Base-by-base conservation (phyloP, 306 rosid species). In the Ziziphus jujuba region DNA sequence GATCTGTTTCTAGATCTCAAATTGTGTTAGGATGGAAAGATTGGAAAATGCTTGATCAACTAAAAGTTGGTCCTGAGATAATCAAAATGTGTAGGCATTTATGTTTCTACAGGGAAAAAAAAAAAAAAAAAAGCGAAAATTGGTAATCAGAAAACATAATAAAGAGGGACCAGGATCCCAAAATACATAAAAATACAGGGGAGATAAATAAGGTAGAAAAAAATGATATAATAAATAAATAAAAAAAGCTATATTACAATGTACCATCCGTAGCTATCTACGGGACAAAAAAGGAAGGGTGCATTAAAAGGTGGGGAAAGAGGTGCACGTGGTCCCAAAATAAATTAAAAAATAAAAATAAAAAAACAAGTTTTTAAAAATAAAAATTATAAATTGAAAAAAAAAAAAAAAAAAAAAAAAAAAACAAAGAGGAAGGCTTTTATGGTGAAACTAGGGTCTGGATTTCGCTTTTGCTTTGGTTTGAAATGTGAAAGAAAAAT, bases 271-370 rank as follows among this genome's bases (percentile, higher is more conserved):
- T 62, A 44, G 61, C 66, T 34, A 71, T 35, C 65, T 40, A 44
- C 59, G 51, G 67, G 61, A 79, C 75, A 77, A 64, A 72, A 77
- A 72, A 54, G 50, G 67, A 5, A 81, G 40, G 17, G 67, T 44
- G 83, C 87, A 67, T 80, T 69, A 61, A 79, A 79, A 85, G 80
- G 72, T 60, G 66, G 72, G 75, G 76, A 75, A 70, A 61, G 65
- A 73, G 72, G 61, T 49, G 77, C 69, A 80, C 58, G 84, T 80
- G 91, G 91, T 73, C 84, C 84, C 78, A 11, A 54, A 44, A 0
- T 7, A 8, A 55, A 0, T 8, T 9, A 40, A 5, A 72, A 24
- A 36, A 5, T 9, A 14, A 66, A 50, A 70, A 49, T 20, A 6
- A 12, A 55, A 43, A 57, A 43, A n/a, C 5, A 16, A 36, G 55